phyloP scores from a whole-genome alignment of 1,284 basidiomycete genomes.

The Irpex rosettiformis region DNA sequence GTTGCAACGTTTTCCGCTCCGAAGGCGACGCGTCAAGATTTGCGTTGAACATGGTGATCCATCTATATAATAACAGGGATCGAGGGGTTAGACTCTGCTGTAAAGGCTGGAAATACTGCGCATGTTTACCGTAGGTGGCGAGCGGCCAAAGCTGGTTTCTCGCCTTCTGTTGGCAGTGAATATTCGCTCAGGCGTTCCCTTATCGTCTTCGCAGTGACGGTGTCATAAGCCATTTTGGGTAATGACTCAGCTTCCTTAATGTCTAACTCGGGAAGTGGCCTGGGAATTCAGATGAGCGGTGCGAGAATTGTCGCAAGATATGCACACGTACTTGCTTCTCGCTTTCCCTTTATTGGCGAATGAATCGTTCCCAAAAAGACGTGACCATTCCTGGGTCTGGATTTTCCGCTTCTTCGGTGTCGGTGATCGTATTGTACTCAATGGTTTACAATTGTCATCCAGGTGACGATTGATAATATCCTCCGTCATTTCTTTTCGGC shows the following conservation, averaged over 20 bases:
- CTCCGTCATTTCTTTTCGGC: slow-evolving; percentile 40
- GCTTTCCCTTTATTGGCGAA: slow-evolving; percentile 30
- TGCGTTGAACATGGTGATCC: slow-evolving; percentile 66
- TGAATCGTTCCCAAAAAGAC: slow-evolving; percentile 37
- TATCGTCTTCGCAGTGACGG: slow-evolving; percentile 59
- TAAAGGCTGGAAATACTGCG: background rate
- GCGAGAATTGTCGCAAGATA: background rate
- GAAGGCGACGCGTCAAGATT: slow-evolving; percentile 57
- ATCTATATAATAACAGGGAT: slow-evolving; percentile 36
- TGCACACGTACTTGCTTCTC: slow-evolving; percentile 40
- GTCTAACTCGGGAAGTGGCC: slow-evolving; percentile 14
- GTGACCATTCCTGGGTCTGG: slow-evolving; percentile 45
- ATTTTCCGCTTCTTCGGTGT: slow-evolving; percentile 19
- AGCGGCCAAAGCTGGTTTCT: slow-evolving; percentile 45
- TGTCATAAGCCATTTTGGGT: slow-evolving; percentile 63
- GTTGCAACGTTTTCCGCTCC: slow-evolving; percentile 43
- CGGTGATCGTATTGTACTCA: background rate
- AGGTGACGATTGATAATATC: slow-evolving; percentile 56
- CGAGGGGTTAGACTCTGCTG: background rate
- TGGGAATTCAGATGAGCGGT: background rate
- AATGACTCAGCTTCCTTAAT: slow-evolving; percentile 41
- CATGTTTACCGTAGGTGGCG: slow-evolving; percentile 56
- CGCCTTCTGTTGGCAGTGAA: slow-evolving; percentile 49
- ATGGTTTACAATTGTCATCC: slow-evolving; percentile 47
- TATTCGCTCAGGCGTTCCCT: slow-evolving; percentile 54